Conservation (phyloP, 371 early-diverging fungal genomes). For the Mortierella sp. region DNA sequence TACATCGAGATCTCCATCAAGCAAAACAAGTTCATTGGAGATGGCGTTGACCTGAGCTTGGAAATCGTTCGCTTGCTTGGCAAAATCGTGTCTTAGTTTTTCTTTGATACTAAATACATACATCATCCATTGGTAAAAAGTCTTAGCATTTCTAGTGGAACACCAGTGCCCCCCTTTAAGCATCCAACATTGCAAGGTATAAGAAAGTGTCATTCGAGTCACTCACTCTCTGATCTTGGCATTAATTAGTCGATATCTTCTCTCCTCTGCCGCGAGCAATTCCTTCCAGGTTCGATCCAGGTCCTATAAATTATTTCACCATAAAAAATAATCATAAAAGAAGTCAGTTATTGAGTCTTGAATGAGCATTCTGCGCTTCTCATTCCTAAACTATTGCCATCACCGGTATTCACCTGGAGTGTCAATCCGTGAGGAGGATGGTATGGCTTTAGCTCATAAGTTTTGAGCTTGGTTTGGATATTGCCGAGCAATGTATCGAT, state of each 20-base stretch:
- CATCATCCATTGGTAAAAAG: too few relatives aligned
- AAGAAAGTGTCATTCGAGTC: too few relatives aligned
- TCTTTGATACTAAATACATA: slow-evolving; percentile 75
- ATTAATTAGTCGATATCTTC: slow-evolving; percentile 81
- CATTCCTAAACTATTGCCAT: background rate
- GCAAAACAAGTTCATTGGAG: slow-evolving; percentile 69
- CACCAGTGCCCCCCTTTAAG: too few relatives aligned
- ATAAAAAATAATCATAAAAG: too few relatives aligned
- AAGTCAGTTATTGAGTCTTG: too few relatives aligned
- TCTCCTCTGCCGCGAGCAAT: slow-evolving; percentile 78
- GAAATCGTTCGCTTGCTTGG: slow-evolving; percentile 82
- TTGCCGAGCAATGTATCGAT: slow-evolving; percentile 90
- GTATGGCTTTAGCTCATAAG: slow-evolving; percentile 90
- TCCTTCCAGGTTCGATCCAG: slow-evolving; percentile 81
- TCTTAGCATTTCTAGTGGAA: too few relatives aligned
- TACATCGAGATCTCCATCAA: slow-evolving; percentile 79
- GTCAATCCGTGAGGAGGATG: slow-evolving; percentile 82
- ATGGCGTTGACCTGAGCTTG: slow-evolving; percentile 71
- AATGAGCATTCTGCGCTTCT: background rate
- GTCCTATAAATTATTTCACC: slow-evolving; percentile 71
- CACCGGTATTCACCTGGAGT: slow-evolving; percentile 49
- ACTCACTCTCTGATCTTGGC: slow-evolving; percentile 82
- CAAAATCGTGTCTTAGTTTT: slow-evolving; percentile 74
- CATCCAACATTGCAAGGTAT: background rate
- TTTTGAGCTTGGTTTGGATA: slow-evolving; percentile 94